Evolutionary conservation across 1,284 basidiomycete genomes (phyloP), one percentile per base, ranked within the genome.

Genomic region (Microbotryomycetes sp.): DNA sequence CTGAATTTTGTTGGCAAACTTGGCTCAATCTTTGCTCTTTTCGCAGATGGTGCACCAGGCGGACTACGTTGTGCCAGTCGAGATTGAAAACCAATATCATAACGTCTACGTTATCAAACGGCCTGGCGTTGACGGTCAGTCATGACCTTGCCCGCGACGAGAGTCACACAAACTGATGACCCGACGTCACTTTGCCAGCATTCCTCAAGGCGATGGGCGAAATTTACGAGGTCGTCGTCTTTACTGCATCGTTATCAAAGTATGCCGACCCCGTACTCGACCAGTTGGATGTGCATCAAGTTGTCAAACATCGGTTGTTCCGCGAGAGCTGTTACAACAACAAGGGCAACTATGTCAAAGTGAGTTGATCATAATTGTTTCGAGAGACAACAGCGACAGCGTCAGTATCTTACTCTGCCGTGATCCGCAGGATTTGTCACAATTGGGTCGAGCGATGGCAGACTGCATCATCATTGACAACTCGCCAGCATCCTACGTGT

Each of bases 71-170:
- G 94, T 98, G 0, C 96, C 96, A 1, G 94, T 98, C 52, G 96
- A 98, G 78, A 99, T 99, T 68, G 96, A 99, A 75, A 92, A 90
- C 66, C 86, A 94, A 71, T 90, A 88, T 81, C 94, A 99, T 77
- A 97, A 97, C 73, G 92, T 98, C 64, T 97, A 98, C 77, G 96
- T 98, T 48, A 92, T 99, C 77, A 99, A 99, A 78, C 86, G 94
- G 52, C 94, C 94, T 2, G 94, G 94, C 7, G 96, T 99, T 28
- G 94, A 99, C 78, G 87, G 66, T 62, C 6, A 32, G 60, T 51
- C 23, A 3, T 32, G 6, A 19, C 19, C 19, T 42, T 42, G n/a
- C n/a, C n/a, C n/a, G n/a, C n/a, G n/a, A n/a, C n/a, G n/a, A n/a
- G n/a, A n/a, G n/a, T n/a, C n/a, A n/a, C n/a, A n/a, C n/a, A n/a